Base-by-base conservation (phyloP, 1,139 yeast species). In the Magnusiomyces magnusii region DNA sequence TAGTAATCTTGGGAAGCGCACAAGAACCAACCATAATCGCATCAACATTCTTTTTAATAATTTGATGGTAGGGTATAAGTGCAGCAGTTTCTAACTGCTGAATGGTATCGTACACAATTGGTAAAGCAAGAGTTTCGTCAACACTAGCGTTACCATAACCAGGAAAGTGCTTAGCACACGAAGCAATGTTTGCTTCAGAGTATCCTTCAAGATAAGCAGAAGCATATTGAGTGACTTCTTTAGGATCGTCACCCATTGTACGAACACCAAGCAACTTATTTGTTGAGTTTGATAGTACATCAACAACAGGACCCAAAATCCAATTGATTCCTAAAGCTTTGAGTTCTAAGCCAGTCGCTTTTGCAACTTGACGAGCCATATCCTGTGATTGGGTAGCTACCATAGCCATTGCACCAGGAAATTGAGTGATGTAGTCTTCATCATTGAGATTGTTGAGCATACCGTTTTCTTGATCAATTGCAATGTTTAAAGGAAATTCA, bases 1-100 rank as follows among this genome's bases (percentile, higher is more conserved):
- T 83, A 31, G 83, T 76, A 23, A 84, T 78, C 55, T 82, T 80
- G 0, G 88, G 88, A n/a, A 83, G 80, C 2, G 86, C 86, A 63
- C 86, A 83, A 3, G 87, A 87, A n/a, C 87, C 85, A 2, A 82
- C 86, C 71, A 80, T 76, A 28, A 83, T 72, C 0, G 87, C 83
- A 67, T 84, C 87, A 49, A 84, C 70, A n/a, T 76, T 76, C 51
- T 75, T 78, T 53, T 79, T 76, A 50, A 82, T 79, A 54, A 83
- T 73, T 58, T 75, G 74, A 17, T 78, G 78, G 65, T 83, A 84
- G 1, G 88, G 87, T 19, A 79, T 73, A 57, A 79, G 71, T 63
- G 82, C 80, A 64, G 78, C 78, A 51, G 77, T 76, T 58, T 79
- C 79, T 47, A 84, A 74, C 67, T 82, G 86, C 53, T 78, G 82